Evolutionary conservation across 768 basidiomycete species (phyloP).

Genomic region (Gymnopilus dilepis): DNA sequence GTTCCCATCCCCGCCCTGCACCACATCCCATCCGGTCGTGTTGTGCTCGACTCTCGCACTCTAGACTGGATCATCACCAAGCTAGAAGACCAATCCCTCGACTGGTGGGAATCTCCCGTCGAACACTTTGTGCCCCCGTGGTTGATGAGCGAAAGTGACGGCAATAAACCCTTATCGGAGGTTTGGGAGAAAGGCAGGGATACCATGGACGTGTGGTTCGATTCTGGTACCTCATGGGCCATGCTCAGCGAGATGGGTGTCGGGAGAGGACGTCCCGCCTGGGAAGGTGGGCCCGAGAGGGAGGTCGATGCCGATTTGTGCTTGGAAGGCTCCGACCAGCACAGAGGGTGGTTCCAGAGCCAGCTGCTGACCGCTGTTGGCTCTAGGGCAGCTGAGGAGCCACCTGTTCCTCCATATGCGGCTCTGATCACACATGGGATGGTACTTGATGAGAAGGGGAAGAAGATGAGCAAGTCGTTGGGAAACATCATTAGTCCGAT

Average conservation of each 20-base stretch:
- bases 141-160: conserved; percentile 35
- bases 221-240: conserved; percentile 95
- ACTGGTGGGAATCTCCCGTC: conserved; percentile 92
- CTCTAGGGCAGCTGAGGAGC: conserved; percentile 38
- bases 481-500: conserved; percentile 91
- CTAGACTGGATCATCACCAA: conserved; percentile 78
- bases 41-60: conserved; percentile 66
- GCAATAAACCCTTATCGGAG: conserved; percentile 45
- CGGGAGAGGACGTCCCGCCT: conserved; percentile 23
- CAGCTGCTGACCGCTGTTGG: conserved; percentile 84
- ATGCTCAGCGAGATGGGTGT: conserved; percentile 57
- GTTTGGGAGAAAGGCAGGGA: conserved; percentile 84
- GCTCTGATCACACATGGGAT: conserved; percentile 95
- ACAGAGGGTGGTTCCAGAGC: conserved; percentile 99
- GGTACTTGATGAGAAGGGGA: conserved; percentile 88
- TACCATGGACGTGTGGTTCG: conserved; percentile 99
- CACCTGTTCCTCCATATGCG: conserved; percentile 62
- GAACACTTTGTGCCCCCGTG: conserved; percentile 79
- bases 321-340: conserved; percentile 95
- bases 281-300: conserved; percentile 19
- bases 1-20: conserved; percentile 93
- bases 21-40: conserved; percentile 61
- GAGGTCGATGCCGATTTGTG: conserved; percentile 79
- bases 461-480: conserved; percentile 97
- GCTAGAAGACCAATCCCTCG: conserved; percentile 73